Percentiles rank a stretch among this genome's conserved stretches.
Conservation (phyloP, 2,329 filamentous ascomycete species). For the Talaromyces atroroseus region DNA sequence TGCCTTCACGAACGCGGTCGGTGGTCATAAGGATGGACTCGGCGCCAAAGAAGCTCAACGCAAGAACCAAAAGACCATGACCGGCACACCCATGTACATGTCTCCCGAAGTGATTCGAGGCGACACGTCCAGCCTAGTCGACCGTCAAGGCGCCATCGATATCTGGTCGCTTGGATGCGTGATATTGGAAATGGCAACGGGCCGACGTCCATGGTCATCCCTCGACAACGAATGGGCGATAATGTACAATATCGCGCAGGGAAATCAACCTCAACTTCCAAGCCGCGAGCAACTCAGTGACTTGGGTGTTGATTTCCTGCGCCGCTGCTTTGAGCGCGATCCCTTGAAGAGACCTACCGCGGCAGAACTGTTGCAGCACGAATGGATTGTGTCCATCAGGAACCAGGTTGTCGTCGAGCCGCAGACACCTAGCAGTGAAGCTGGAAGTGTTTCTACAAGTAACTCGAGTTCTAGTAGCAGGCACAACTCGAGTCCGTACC, state of each 20-base stretch:
- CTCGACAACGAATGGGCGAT: conserved; percentile 99
- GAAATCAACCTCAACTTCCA: conserved; percentile 84
- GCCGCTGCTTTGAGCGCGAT: conserved; percentile 79
- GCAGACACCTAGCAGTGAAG: conserved; percentile 33
- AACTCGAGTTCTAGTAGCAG: conserved; percentile 8
- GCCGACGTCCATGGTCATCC: conserved; percentile 86
- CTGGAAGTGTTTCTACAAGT: conserved; percentile 32
- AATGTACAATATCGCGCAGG: conserved; percentile 99
- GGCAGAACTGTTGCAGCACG: conserved; percentile 84
- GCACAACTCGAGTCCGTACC: conserved; percentile 11
- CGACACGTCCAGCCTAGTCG: conserved; percentile 64
- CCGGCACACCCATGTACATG: conserved; percentile 99
- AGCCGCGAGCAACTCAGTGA: conserved; percentile 75
- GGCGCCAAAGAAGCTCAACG: conserved; percentile 29
- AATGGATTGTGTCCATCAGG: conserved; percentile 64
- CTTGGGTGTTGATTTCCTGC: conserved; percentile 80
- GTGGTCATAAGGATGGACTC: conserved; percentile 24
- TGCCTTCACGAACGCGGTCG: conserved; percentile 41
- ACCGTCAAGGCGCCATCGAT: conserved; percentile 80
- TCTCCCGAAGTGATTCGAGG: conserved; percentile 97
- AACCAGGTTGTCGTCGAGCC: conserved; percentile 44
- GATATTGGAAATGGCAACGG: conserved; percentile 95
- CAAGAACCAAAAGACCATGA: conserved; percentile 79
- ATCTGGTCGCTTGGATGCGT: conserved; percentile 97
- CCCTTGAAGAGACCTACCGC: conserved; percentile 73